These are phyloP conservation scores for Phytopythium kandeliae DNA, from an alignment of 352 stramenopile genomes.

Conservation along the genomic window DNA sequence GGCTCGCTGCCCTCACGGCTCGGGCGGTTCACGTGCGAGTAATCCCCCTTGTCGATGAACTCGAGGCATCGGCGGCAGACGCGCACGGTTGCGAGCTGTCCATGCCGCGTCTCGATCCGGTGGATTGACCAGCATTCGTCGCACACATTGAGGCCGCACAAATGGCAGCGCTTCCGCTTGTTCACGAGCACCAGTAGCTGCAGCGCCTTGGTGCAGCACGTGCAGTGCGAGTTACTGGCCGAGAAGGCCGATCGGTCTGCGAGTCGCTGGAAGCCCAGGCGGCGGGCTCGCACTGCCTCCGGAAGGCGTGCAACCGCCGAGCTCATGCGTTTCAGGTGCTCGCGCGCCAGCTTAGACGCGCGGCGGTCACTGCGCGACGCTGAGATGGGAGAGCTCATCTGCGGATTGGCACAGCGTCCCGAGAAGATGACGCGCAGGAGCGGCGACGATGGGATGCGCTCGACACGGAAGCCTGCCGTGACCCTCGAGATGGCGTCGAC, in stretches of 20 bases:
- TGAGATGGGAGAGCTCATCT: not conserved
- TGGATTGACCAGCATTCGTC: slow-evolving; percentile 18
- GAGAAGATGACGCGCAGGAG: slow-evolving; percentile 15
- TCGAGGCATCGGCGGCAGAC: slow-evolving; percentile 19
- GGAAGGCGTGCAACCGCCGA: slow-evolving; percentile 20
- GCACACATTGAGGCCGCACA: slow-evolving; percentile 24
- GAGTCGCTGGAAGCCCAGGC: slow-evolving; percentile 41
- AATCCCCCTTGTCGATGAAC: slow-evolving; percentile 17
- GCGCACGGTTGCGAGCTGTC: slow-evolving; percentile 12
- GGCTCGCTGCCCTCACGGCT: slow-evolving; percentile 10
- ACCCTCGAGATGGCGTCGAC: slow-evolving; percentile 10
- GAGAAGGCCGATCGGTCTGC: slow-evolving; percentile 23
- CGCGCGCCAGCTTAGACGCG: slow-evolving; percentile 2
- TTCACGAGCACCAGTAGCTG: slow-evolving; percentile 8
- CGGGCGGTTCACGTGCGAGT: slow-evolving; percentile 19
- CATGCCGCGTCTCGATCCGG: slow-evolving; percentile 14
- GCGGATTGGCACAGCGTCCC: not conserved
- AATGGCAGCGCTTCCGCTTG: slow-evolving; percentile 18
- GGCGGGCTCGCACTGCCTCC: slow-evolving; percentile 30
- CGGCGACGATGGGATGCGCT: slow-evolving; percentile 9
- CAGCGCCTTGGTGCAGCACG: slow-evolving; percentile 39
- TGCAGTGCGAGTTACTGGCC: slow-evolving; percentile 34
- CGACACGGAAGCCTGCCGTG: slow-evolving; percentile 7
- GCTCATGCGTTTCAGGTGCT: slow-evolving; percentile 11
- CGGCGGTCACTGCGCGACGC: slow-evolving; percentile 7